phyloP scores from a whole-genome alignment of 441 rosid genomes.

The Gossypium laxum region DNA sequence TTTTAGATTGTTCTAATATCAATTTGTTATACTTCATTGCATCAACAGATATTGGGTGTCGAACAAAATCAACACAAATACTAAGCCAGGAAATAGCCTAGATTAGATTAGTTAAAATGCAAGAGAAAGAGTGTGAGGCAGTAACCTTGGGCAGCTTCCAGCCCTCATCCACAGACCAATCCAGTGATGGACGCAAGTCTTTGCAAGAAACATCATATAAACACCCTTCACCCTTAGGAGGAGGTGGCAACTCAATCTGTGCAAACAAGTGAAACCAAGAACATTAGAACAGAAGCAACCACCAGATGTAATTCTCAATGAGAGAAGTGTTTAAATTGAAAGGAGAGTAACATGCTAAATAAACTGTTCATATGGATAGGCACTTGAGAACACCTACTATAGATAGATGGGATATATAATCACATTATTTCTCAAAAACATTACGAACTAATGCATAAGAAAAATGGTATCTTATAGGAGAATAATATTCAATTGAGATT shows the following conservation, averaged over 20 bases:
- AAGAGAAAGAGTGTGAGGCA: neutral
- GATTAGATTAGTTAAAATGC: neutral
- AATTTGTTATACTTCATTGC: neutral
- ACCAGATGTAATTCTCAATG: neutral
- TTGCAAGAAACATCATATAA: conserved; percentile 33
- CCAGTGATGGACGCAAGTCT: conserved; percentile 68
- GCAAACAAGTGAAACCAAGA: neutral
- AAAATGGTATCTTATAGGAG: neutral
- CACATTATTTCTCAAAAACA: neutral
- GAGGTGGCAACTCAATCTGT: conserved; percentile 53
- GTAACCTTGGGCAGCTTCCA: conserved; percentile 48
- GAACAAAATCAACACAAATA: neutral
- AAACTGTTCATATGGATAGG: neutral
- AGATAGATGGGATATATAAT: neutral
- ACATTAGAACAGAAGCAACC: neutral
- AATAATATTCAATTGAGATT: neutral
- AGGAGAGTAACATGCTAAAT: neutral
- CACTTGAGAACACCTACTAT: neutral
- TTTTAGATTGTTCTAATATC: neutral
- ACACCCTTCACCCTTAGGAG: conserved; percentile 62
- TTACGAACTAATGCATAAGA: neutral
- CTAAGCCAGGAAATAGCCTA: neutral
- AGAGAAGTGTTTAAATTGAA: neutral
- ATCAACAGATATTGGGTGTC: neutral
- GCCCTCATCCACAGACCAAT: conserved; percentile 57